These are phyloP conservation scores for Wilhelminamyces savonicus DNA, from an alignment of 805 yeast genomes.

Conservation along the genomic window DNA sequence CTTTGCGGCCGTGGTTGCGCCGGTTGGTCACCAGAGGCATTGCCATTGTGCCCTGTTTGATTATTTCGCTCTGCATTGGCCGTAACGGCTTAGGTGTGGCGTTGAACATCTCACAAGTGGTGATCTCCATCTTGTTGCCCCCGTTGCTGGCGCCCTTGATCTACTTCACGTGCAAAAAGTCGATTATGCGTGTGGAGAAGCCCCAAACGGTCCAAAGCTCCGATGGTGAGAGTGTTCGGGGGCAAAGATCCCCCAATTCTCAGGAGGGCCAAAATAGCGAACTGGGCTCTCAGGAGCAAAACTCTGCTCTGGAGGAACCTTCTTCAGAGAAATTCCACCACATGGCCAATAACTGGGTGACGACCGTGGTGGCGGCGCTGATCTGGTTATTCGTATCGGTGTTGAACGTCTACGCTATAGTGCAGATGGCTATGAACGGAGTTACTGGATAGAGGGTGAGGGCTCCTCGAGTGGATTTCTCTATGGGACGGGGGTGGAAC, in stretches of 20 bases:
- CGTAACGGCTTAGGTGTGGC: conserved; percentile 65
- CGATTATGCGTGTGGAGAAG: conserved; percentile 56
- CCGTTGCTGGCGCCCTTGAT: conserved; percentile 80
- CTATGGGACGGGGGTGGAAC: background rate
- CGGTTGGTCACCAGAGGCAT: conserved; percentile 71
- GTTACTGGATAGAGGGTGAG: conserved; percentile 5
- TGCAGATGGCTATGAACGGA: conserved; percentile 34
- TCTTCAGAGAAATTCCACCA: conserved; percentile 36
- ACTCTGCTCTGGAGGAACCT: background rate
- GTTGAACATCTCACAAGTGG: conserved; percentile 81
- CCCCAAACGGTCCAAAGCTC: no score
- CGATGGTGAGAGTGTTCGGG: no score
- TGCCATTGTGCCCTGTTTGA: conserved; percentile 75
- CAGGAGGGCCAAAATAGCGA: no score
- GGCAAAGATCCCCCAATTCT: no score
- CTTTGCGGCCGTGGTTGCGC: conserved; percentile 71
- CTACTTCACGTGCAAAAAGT: conserved; percentile 67
- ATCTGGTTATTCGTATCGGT: conserved; percentile 70
- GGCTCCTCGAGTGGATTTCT: background rate
- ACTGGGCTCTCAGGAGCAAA: background rate
- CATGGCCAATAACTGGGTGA: conserved; percentile 59
- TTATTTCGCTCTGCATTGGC: conserved; percentile 67
- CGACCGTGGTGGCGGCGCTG: conserved; percentile 42
- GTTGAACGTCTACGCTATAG: conserved; percentile 61
- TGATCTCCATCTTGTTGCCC: conserved; percentile 75